A percentile compares a stretch with the other conserved stretches of the same genome.
Conservation (phyloP, 306 rosid genomes). For the Lotus japonicus region DNA sequence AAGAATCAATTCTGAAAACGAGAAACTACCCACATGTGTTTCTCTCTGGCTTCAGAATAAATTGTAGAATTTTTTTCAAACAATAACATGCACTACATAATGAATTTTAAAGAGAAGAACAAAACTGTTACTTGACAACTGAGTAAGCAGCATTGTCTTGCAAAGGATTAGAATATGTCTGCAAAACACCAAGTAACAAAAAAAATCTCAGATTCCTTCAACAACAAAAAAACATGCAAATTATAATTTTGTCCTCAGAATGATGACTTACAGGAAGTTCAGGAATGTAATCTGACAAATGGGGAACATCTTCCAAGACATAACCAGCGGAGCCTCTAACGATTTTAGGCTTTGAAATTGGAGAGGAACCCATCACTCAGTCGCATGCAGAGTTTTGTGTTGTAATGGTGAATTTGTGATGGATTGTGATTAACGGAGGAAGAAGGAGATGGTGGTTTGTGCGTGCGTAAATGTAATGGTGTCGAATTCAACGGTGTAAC, state of each 20-base stretch:
- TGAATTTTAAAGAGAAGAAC: not conserved
- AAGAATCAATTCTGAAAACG: no score
- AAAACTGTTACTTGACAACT: conserved; percentile 67
- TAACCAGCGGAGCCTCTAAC: conserved; percentile 53
- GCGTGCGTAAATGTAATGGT: not conserved
- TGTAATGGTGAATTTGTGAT: no score
- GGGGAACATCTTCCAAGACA: conserved; percentile 83
- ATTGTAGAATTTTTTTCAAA: no score
- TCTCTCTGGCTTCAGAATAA: no score
- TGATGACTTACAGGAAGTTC: conserved; percentile 62
- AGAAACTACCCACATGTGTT: no score
- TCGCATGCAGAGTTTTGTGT: not conserved
- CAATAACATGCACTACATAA: no score
- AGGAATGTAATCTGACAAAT: conserved; percentile 62
- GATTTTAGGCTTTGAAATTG: conserved; percentile 35
- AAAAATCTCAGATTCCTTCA: no score
- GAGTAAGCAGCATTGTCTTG: conserved; percentile 93
- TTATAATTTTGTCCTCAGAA: not conserved
- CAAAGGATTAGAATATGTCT: conserved; percentile 79
- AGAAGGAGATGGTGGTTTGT: not conserved
- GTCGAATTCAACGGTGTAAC: not conserved
- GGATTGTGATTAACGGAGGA: not conserved
- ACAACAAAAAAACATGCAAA: no score
- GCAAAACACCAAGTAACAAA: conserved; percentile 10
- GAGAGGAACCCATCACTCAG: conserved; percentile 32